phyloP scores from a whole-genome alignment of 2,329 filamentous ascomycete species.

The Aspergillus eucalypticola region DNA sequence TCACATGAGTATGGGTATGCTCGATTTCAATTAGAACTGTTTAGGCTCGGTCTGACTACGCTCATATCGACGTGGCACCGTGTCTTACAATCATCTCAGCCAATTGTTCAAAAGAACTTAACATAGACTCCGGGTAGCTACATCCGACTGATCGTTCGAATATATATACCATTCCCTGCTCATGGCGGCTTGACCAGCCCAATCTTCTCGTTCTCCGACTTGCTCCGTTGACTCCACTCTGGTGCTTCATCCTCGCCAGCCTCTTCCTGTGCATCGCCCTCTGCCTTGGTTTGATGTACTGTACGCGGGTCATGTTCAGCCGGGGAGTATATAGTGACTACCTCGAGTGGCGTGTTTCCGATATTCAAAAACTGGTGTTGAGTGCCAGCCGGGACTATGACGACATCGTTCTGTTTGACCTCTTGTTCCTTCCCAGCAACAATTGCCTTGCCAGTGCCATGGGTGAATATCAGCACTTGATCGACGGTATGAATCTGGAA shows the following conservation, averaged over 20 bases:
- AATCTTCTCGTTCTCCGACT: slow-evolving; percentile 58
- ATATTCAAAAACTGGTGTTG: slow-evolving; percentile 67
- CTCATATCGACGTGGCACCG: too few relatives aligned
- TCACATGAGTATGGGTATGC: too few relatives aligned
- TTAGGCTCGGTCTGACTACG: too few relatives aligned
- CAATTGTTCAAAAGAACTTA: too few relatives aligned
- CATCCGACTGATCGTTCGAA: too few relatives aligned
- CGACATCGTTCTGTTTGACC: slow-evolving; percentile 57
- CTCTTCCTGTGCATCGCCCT: slow-evolving; percentile 64
- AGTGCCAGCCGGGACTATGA: slow-evolving; percentile 65
- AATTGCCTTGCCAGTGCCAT: slow-evolving; percentile 59
- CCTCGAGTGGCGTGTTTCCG: slow-evolving; percentile 58
- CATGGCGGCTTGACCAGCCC: slow-evolving; percentile 51
- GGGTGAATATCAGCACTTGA: slow-evolving; percentile 65
- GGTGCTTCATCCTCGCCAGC: slow-evolving; percentile 62
- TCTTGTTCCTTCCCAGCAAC: slow-evolving; percentile 60
- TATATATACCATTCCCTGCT: too few relatives aligned
- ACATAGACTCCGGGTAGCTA: too few relatives aligned
- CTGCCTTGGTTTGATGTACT: slow-evolving; percentile 64
- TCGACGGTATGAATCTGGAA: slow-evolving; percentile 58
- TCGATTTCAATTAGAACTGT: too few relatives aligned
- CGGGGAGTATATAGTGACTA: slow-evolving; percentile 65
- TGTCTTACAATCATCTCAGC: too few relatives aligned
- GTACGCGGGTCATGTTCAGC: slow-evolving; percentile 62
- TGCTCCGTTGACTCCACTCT: slow-evolving; percentile 58